phyloP scores from a whole-genome alignment of 2,329 filamentous ascomycete species.

The Elsinoe necatrix region DNA sequence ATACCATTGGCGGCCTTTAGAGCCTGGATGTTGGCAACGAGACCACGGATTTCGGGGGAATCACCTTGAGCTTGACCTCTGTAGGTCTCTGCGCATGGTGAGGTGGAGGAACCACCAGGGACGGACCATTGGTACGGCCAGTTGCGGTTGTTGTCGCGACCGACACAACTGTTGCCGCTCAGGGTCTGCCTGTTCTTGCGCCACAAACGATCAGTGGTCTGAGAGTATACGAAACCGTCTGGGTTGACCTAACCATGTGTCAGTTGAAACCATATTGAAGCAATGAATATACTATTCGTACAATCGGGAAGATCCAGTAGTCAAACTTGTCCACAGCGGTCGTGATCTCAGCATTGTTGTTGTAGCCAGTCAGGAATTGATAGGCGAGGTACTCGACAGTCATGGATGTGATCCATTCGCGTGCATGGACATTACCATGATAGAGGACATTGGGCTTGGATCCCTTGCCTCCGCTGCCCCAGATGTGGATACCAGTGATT shows the following conservation, averaged over 20 bases:
- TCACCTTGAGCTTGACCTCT: constrained; percentile 31
- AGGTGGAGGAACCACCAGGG: constrained; percentile 40
- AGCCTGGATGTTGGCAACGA: constrained; percentile 41
- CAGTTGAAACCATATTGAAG: too few species aligned
- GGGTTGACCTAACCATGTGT: constrained; percentile 17
- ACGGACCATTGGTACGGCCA: constrained; percentile 43
- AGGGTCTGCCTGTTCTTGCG: constrained; percentile 48
- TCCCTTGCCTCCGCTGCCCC: constrained; percentile 20
- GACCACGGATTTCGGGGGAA: constrained; percentile 44
- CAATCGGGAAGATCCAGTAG: constrained; percentile 22
- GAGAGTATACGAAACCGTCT: constrained; percentile 50
- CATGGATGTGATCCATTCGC: constrained; percentile 24
- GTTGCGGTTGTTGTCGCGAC: constrained; percentile 51
- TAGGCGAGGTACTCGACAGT: constrained; percentile 24
- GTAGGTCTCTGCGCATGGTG: constrained; percentile 45
- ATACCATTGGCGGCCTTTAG: constrained; percentile 43
- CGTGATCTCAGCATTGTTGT: constrained; percentile 18
- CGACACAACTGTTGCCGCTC: constrained; percentile 36
- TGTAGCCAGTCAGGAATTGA: constrained; percentile 22
- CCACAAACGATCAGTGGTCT: constrained; percentile 51
- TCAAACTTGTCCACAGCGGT: constrained; percentile 21
- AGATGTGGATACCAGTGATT: constrained; percentile 22
- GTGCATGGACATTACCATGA: constrained; percentile 22
- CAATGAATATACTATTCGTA: too few species aligned
- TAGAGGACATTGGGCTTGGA: constrained; percentile 22